Percentiles rank a stretch among this genome's conserved stretches.
These are phyloP conservation scores for Sugiyamaella qingdaonensis DNA, from an alignment of 805 yeast species.

Conservation along the genomic window DNA sequence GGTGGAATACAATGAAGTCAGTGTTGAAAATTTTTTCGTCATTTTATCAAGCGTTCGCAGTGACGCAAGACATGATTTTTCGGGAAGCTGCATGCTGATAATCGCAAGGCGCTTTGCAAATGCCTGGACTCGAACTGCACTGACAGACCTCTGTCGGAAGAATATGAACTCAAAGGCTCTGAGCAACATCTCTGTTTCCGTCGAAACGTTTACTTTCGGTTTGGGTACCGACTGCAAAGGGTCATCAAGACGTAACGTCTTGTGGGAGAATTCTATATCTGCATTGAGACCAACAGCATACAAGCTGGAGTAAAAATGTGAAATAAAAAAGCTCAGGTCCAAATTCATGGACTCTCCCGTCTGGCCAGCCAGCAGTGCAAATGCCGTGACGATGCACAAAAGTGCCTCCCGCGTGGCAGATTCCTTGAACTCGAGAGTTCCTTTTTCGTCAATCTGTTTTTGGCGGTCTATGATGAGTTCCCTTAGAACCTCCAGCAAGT, in stretches of 20 bases:
- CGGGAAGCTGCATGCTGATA: slow-evolving; percentile 71
- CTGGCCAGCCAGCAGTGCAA: slow-evolving; percentile 76
- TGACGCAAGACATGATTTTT: slow-evolving; percentile 75
- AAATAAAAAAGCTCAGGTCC: slow-evolving; percentile 77
- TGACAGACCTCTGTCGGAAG: slow-evolving; percentile 23
- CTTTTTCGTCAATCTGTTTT: slow-evolving; percentile 42
- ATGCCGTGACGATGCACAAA: slow-evolving; percentile 84
- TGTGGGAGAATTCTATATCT: slow-evolving; percentile 81
- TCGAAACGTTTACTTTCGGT: slow-evolving; percentile 70
- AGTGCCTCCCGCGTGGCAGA: slow-evolving; percentile 56
- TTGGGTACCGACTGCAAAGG: slow-evolving; percentile 43
- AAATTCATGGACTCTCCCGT: slow-evolving; percentile 61
- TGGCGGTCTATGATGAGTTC: slow-evolving; percentile 60
- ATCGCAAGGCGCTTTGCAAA: slow-evolving; percentile 78
- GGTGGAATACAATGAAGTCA: slow-evolving; percentile 74
- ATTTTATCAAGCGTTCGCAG: slow-evolving; percentile 76
- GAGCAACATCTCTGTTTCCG: slow-evolving; percentile 79
- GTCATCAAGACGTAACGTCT: slow-evolving; percentile 73
- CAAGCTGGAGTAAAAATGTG: slow-evolving; percentile 65
- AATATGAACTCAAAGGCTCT: slow-evolving; percentile 77
- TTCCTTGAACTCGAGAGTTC: slow-evolving; percentile 43
- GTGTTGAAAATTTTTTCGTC: slow-evolving; percentile 62
- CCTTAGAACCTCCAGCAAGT: slow-evolving; percentile 80
- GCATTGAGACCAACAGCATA: slow-evolving; percentile 70
- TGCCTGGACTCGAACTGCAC: slow-evolving; percentile 49